Base-by-base conservation (phyloP, 768 basidiomycete species). In the Lyophyllum semitale region DNA sequence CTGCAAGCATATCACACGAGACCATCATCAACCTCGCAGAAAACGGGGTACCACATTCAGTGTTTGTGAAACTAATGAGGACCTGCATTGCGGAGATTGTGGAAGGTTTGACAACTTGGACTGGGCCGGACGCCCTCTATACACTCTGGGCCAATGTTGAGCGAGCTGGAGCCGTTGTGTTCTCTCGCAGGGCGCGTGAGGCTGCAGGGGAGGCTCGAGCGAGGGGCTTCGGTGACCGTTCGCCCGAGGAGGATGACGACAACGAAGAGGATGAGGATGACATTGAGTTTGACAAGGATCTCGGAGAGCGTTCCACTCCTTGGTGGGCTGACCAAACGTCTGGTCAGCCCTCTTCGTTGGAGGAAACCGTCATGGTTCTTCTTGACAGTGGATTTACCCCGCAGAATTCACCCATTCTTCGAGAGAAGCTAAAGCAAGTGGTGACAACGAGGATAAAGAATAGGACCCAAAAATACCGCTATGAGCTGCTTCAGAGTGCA, bases 301-400 rank as follows among this genome's bases (percentile, higher is more conserved):
- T 60, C 8, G 63, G 63, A 1, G 73, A 78, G 38, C 68, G 69
- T 1, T 87, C 85, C n/a, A 71, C 73, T 20, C 84, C 87, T 1
- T 88, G 87, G 85, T 88, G 85, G 85, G 73, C 71, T 17, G 87
- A 89, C 55, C 76, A 82, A 20, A 70, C 83, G 29, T 85, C 84
- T 46, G 87, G 81, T 3, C 77, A 76, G 35, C 88, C 88, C 0
- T 86, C 86, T 1, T 69, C 74, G 18, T 70, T 89, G 4, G 85
- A 84, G 59, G 88, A 90, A 63, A 88, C 85, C 0, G 70, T 78
- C 23, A 72, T 89, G 74, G 69, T 68, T 4, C 69, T 88, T n/a
- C 65, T 89, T 1, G 84, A 83, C 63, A 64, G 83, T 13, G 85
- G 86, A 0, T 88, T 90, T 60, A 71, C 63, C 5, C 87, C 87